Base-by-base conservation (phyloP, 192 early-diverging fungal species). In the Coemansia nantahalensis region DNA sequence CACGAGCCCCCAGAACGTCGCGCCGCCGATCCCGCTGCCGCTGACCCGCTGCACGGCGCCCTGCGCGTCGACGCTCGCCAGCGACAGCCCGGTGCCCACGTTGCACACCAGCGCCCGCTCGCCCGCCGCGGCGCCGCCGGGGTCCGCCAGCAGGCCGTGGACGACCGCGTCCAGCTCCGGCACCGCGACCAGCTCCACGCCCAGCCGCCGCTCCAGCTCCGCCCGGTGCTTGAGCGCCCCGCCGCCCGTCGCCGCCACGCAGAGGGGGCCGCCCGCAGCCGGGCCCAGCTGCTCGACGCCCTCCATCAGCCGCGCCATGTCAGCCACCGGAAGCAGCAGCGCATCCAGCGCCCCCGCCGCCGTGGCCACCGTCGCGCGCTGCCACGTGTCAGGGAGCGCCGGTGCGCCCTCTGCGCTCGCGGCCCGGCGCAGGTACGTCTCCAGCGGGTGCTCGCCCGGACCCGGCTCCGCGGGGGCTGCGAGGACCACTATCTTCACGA, bases 41-140 rank as follows among this genome's bases (percentile, higher is more conserved):
- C 54, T 64, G 11, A 76, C 57, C 3, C 72, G 64, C 49, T 68
- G 60, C 47, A 60, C 58, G 13, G 21, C 38, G 23, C 54, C 65
- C 15, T 47, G 32, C 16, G 12, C 35, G 19, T 43, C 39, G 1
- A 70, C 35, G 5, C 30, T 45, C 9, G 62, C 46, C 18, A 76
- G 41, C 22, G 72, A 76, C n/a, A 76, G 56, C 11, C 72, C 72
- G 7, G 72, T 76, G 9, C 72, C 72, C 8, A 76, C 48, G 33
- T 64, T 76, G 56, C 60, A 68, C 8, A 76, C n/a, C 28, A 76
- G 48, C 36, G 48, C 39, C 8, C 56, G 65, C 5, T 54, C 39
- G 1, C 9, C 46, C 22, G 26, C 35, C 12, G 26, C 8, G 32
- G 43, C 40, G 14, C 43, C 43, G 39, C 24, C 26, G 7, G 26